These are phyloP conservation scores for Skeletonema marinoi DNA, from an alignment of 108 stramenopile genomes.

Conservation along the genomic window DNA sequence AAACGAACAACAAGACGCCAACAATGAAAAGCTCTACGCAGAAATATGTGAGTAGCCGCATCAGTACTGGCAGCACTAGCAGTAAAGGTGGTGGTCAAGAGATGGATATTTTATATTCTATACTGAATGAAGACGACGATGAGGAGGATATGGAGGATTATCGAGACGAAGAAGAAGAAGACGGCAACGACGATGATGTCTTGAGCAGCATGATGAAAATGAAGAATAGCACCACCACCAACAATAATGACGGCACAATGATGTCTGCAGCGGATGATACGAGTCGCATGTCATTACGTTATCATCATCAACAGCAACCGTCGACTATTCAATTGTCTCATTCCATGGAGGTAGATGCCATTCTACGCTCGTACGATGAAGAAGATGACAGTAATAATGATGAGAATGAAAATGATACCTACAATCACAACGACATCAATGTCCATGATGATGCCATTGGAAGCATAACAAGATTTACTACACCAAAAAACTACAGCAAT, in stretches of 20 bases:
- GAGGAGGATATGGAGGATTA: constrained; percentile 19
- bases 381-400: constrained; percentile 30
- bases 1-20: constrained; percentile 49
- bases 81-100: neutral
- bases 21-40: constrained; percentile 73
- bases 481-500: neutral
- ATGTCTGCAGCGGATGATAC: neutral
- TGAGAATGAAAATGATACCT: constrained; percentile 3
- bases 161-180: constrained; percentile 9
- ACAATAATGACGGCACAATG: neutral
- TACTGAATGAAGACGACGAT: constrained; percentile 20
- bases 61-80: neutral
- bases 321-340: constrained; percentile 3
- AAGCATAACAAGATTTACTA: neutral
- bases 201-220: no score
- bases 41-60: constrained; percentile 18
- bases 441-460: neutral
- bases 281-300: neutral
- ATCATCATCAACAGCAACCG: neutral
- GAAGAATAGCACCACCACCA: neutral
- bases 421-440: neutral
- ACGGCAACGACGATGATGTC: neutral
- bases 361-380: constrained; percentile 39
- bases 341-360: constrained; percentile 56
- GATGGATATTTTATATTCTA: neutral